Percentiles rank a stretch among this genome's conserved stretches.
Evolutionary conservation across 306 rosid species (phyloP).

Genomic region (Inga laurina): DNA sequence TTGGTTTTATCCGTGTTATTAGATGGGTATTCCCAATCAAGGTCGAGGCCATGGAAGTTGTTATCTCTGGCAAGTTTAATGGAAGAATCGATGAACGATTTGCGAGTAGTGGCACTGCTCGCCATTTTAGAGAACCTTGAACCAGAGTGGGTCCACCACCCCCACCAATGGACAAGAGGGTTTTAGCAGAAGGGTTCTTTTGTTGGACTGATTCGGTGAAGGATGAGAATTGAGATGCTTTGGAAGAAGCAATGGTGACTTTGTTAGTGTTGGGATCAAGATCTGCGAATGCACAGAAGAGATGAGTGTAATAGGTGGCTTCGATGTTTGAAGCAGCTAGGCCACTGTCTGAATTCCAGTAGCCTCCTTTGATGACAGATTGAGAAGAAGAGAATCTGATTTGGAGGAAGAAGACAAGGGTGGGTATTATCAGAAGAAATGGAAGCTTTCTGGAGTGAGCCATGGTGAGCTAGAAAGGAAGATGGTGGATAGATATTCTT

Average conservation of each 20-base stretch:
- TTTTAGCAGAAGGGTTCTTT: slow-evolving; percentile 48
- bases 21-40: slow-evolving; percentile 46
- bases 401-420: slow-evolving; percentile 33
- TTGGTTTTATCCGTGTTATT: slow-evolving; percentile 31
- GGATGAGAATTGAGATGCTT: slow-evolving; percentile 34
- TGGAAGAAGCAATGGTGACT: slow-evolving; percentile 38
- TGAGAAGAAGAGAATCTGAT: slow-evolving; percentile 25
- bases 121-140: slow-evolving; percentile 30
- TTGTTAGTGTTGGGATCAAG: slow-evolving; percentile 32
- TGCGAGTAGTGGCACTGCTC: slow-evolving; percentile 26
- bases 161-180: slow-evolving; percentile 51
- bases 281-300: slow-evolving; percentile 56
- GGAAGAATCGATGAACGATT: slow-evolving; percentile 56
- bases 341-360: slow-evolving; percentile 52
- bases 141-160: slow-evolving; percentile 17
- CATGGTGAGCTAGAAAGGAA: too few relatives aligned
- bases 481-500: too few relatives aligned
- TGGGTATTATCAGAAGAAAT: neutral
- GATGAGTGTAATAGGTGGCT: slow-evolving; percentile 60
- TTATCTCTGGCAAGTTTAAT: slow-evolving; percentile 36
- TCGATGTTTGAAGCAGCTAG: slow-evolving; percentile 43
- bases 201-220: slow-evolving; percentile 41
- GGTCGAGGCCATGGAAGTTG: slow-evolving; percentile 54
- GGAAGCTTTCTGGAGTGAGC: neutral
- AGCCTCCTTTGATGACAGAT: slow-evolving; percentile 51